Percentiles rank a stretch among this genome's conserved stretches.
Evolutionary conservation across 805 yeast genomes (phyloP).

Genomic region (Candida chilensis): DNA sequence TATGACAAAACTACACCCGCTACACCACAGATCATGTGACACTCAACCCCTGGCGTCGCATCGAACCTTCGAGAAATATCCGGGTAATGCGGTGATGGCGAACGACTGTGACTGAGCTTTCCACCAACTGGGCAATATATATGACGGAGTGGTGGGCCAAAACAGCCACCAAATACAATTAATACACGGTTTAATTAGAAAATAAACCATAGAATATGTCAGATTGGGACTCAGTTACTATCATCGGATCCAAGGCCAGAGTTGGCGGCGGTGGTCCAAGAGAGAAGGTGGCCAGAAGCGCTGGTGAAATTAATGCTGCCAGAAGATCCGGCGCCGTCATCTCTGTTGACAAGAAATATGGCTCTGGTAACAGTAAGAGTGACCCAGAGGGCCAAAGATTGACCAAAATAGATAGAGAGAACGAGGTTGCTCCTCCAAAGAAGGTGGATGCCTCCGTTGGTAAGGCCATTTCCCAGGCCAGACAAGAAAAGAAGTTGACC

Average conservation of each 20-base stretch:
- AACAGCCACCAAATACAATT: no score
- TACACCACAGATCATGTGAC: no score
- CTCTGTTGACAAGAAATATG: slow-evolving; percentile 90
- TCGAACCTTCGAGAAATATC: no score
- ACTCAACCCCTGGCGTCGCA: no score
- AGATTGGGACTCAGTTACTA: slow-evolving; percentile 91
- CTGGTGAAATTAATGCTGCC: slow-evolving; percentile 81
- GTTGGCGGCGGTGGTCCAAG: slow-evolving; percentile 86
- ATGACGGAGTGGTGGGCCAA: no score
- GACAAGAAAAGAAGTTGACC: slow-evolving; percentile 81
- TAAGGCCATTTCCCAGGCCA: slow-evolving; percentile 73
- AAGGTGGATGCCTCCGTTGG: slow-evolving; percentile 83
- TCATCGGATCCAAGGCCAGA: slow-evolving; percentile 85
- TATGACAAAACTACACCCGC: no score
- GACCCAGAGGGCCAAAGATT: slow-evolving; percentile 92
- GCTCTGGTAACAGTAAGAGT: slow-evolving; percentile 48
- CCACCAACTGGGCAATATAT: no score
- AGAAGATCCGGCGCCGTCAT: slow-evolving; percentile 86
- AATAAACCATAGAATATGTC: slow-evolving; percentile 26
- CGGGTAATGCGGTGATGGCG: no score
- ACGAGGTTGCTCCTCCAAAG: slow-evolving; percentile 88
- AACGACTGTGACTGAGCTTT: no score
- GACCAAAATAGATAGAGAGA: slow-evolving; percentile 87
- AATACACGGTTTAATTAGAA: no score
- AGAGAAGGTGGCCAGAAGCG: slow-evolving; percentile 71